Conservation (phyloP, 2,329 filamentous ascomycete species). For the Aciculosporium take region DNA sequence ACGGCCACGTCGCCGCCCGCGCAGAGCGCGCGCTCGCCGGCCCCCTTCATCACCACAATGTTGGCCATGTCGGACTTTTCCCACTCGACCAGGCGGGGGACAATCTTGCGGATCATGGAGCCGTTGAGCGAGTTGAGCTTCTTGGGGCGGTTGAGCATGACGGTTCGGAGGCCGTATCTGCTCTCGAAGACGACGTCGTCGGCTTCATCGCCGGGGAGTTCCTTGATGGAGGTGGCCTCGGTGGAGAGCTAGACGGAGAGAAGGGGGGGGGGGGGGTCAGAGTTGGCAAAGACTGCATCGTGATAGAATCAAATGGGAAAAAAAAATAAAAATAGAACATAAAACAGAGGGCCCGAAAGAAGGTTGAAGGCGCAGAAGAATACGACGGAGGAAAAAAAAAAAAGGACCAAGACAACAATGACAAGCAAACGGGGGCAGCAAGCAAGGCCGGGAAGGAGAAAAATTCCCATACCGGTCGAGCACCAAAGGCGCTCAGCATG, state of each 20-base stretch:
- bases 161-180: constrained; percentile 75
- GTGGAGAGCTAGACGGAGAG: constrained; percentile 18
- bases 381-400: no score
- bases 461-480: constrained; percentile 14
- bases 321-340: not conserved
- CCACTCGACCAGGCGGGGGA: constrained; percentile 83
- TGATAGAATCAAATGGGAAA: no score
- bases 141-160: constrained; percentile 84
- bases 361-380: no score
- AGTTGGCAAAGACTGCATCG: not conserved
- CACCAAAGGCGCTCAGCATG: constrained; percentile 42
- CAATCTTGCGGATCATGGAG: constrained; percentile 92
- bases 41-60: constrained; percentile 81
- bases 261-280: not conserved
- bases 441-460: not conserved
- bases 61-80: constrained; percentile 89
- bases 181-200: constrained; percentile 90
- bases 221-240: constrained; percentile 29
- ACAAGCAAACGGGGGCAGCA: no score
- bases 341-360: no score
- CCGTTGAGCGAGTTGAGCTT: constrained; percentile 87
- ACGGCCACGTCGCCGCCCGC: constrained; percentile 81
- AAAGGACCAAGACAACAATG: not conserved
- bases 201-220: constrained; percentile 54
- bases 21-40: constrained; percentile 74